These are phyloP conservation scores for Nicotiana knightiana DNA, from an alignment of 257 asterid genomes.

Conservation along the genomic window DNA sequence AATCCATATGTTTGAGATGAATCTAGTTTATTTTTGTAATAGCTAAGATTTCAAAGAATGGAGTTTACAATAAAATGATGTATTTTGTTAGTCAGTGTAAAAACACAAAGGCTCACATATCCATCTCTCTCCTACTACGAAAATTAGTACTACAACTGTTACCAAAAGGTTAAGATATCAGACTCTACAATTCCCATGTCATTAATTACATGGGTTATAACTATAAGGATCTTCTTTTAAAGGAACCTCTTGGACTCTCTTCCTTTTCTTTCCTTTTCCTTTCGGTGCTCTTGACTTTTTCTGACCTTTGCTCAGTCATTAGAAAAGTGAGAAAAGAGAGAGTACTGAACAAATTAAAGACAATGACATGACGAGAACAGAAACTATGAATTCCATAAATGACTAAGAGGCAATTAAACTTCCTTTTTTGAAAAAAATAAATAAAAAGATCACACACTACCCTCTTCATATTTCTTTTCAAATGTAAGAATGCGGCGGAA, in stretches of 20 bases:
- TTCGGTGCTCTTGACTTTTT: slow-evolving; percentile 55
- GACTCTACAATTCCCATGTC: slow-evolving; percentile 23
- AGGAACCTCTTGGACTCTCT: neutral
- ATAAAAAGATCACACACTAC: too few relatives aligned
- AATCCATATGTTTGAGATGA: too few relatives aligned
- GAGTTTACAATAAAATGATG: too few relatives aligned
- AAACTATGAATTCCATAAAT: slow-evolving; percentile 24
- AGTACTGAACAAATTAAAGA: slow-evolving; percentile 23
- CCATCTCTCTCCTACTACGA: too few relatives aligned
- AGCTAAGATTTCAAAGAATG: too few relatives aligned
- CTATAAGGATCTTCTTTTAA: slow-evolving; percentile 1
- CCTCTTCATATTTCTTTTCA: neutral
- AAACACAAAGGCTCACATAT: too few relatives aligned
- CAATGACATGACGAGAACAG: slow-evolving; percentile 54
- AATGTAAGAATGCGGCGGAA: too few relatives aligned
- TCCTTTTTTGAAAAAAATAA: too few relatives aligned
- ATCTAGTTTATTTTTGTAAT: too few relatives aligned
- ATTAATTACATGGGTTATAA: slow-evolving; percentile 46
- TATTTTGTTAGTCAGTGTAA: too few relatives aligned
- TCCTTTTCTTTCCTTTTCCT: slow-evolving; percentile 15
- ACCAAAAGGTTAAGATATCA: too few relatives aligned
- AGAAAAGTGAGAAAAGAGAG: slow-evolving; percentile 18
- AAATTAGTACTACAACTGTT: neutral
- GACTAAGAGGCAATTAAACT: neutral
- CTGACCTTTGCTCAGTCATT: slow-evolving; percentile 33